A percentile compares a stretch with the other conserved stretches of the same genome.
Conservation (phyloP, 2,329 filamentous ascomycete genomes). For the Hymenoscyphus fructigenus region DNA sequence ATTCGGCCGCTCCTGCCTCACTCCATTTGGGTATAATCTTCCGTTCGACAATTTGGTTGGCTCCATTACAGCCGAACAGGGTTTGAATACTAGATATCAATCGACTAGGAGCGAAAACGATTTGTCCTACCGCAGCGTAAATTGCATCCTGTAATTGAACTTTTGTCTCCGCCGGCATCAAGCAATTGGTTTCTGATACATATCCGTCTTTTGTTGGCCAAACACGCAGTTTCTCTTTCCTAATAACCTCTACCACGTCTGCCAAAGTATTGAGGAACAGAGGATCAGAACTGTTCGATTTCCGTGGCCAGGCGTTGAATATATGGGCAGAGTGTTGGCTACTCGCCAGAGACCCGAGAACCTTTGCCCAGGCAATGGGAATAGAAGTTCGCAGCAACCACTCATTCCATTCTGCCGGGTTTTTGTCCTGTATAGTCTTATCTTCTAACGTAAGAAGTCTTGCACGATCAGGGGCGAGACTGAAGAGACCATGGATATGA, state of each 20-base stretch:
- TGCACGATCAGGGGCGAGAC: constrained; percentile 37
- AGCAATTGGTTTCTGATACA: background rate
- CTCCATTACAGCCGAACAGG: background rate
- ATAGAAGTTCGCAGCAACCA: constrained; percentile 32
- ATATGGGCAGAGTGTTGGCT: constrained; percentile 12
- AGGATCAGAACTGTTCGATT: constrained; percentile 11
- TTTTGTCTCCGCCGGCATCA: background rate
- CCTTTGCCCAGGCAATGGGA: constrained; percentile 32
- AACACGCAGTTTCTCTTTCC: constrained; percentile 19
- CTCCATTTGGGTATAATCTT: constrained; percentile 29
- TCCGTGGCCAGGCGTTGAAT: constrained; percentile 26
- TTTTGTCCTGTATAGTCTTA: constrained; percentile 25
- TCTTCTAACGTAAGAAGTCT: constrained; percentile 32
- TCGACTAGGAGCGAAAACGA: background rate
- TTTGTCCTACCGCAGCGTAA: background rate
- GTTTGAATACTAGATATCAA: background rate
- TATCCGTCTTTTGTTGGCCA: constrained; percentile 16
- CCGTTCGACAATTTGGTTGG: constrained; percentile 17
- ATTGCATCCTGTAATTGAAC: background rate
- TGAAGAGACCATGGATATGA: constrained; percentile 39
- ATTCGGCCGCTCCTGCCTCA: background rate
- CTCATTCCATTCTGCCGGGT: constrained; percentile 34
- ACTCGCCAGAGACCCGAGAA: constrained; percentile 16
- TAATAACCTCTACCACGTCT: constrained; percentile 22
- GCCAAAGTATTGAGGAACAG: constrained; percentile 18